Conservation (phyloP, 1,284 basidiomycete genomes). For the Trichosporon sp. region DNA sequence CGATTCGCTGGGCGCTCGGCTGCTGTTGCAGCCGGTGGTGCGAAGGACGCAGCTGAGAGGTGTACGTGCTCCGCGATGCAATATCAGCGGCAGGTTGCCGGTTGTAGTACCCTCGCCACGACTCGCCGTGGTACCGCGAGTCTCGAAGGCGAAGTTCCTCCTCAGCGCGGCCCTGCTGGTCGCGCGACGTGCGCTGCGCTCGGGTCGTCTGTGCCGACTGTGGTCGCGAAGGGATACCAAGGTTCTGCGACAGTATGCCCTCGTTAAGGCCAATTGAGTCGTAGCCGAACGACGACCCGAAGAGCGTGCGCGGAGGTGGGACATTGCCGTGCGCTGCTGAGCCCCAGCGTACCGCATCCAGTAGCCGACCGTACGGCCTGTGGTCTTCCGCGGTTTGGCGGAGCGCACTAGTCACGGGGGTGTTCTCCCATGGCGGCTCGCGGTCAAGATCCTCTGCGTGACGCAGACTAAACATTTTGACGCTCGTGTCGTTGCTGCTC, state of each 20-base stretch:
- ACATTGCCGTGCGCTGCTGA: neutral
- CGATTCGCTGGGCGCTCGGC: constrained; percentile 7
- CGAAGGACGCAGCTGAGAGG: neutral
- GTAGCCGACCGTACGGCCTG: constrained; percentile 3
- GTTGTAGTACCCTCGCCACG: constrained; percentile 9
- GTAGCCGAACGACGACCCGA: constrained; percentile 10
- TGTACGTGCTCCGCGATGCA: neutral
- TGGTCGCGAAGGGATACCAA: neutral
- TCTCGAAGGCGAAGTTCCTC: constrained; percentile 12
- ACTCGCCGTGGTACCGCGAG: constrained; percentile 17
- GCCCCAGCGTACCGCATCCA: neutral
- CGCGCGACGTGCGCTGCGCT: neutral
- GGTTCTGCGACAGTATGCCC: constrained; percentile 10
- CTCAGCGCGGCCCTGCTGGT: neutral
- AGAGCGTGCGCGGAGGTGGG: constrained; percentile 9
- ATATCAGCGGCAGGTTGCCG: constrained; percentile 11
- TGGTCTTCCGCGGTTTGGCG: constrained; percentile 11
- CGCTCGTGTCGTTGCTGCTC: constrained; percentile 46
- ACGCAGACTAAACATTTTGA: constrained; percentile 42
- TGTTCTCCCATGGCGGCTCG: neutral
- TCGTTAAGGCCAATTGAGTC: constrained; percentile 17
- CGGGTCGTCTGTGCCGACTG: neutral
- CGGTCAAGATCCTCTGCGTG: neutral
- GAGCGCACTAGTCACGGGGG: constrained; percentile 10
- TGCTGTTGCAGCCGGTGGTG: neutral